Evolutionary conservation across 106 monocot species (phyloP).

Genomic region (Dendrobium chrysotoxum): DNA sequence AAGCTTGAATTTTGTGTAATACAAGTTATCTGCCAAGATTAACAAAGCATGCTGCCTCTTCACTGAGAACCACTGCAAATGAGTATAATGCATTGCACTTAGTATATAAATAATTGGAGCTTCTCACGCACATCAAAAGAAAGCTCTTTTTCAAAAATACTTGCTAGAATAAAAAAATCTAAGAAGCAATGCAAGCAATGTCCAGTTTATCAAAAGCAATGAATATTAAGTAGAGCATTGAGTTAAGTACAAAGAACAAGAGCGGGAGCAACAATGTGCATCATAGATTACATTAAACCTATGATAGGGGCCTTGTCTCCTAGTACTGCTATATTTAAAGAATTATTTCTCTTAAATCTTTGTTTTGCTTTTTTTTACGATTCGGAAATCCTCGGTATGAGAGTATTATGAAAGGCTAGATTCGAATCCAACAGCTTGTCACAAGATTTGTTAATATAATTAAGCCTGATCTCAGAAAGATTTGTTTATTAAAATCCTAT

Average conservation of each 20-base stretch:
- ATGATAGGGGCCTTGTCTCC: neutral
- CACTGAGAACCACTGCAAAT: constrained; percentile 83
- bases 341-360: too few species aligned
- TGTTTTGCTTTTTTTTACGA: too few species aligned
- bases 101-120: neutral
- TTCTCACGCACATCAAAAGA: neutral
- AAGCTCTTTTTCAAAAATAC: neutral
- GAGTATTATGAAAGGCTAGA: too few species aligned
- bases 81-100: constrained; percentile 1
- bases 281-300: neutral
- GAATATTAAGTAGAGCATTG: neutral
- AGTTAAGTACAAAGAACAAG: neutral
- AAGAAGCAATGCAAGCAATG: neutral
- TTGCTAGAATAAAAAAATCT: neutral
- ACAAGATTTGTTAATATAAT: too few species aligned
- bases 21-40: constrained; percentile 69
- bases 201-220: neutral
- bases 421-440: too few species aligned
- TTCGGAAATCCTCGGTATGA: too few species aligned
- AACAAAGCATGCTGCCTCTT: constrained; percentile 81
- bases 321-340: neutral
- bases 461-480: too few species aligned
- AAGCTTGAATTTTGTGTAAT: constrained; percentile 76
- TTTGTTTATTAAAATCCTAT: too few species aligned
- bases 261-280: neutral